phyloP scores from a whole-genome alignment of 345 rosid genomes.

The Citrus reticulata region DNA sequence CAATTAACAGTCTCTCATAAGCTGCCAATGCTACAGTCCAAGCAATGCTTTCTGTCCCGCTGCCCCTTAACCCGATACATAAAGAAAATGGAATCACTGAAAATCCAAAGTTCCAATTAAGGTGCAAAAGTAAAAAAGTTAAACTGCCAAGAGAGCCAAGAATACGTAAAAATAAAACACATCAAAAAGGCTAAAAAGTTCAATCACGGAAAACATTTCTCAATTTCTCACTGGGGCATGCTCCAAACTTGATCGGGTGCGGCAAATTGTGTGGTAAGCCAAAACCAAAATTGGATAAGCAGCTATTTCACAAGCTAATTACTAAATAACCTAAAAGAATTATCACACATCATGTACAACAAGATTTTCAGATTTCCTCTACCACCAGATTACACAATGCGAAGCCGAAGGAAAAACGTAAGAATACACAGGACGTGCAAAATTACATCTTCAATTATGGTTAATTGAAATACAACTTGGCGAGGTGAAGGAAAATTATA shows the following conservation, averaged over 20 bases:
- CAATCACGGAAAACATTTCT: background rate
- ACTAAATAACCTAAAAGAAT: conserved; percentile 41
- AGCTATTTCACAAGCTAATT: conserved; percentile 35
- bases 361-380: conserved; percentile 35
- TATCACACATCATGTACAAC: conserved; percentile 59
- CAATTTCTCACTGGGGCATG: background rate
- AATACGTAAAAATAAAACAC: background rate
- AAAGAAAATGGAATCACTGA: background rate
- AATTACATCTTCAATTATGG: conserved; percentile 34
- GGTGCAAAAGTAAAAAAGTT: background rate
- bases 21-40: no score
- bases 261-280: conserved; percentile 7
- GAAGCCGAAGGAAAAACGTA: conserved; percentile 21
- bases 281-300: conserved; percentile 24
- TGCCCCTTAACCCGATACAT: no score
- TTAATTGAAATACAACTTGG: conserved; percentile 32
- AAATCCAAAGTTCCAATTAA: background rate
- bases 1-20: no score
- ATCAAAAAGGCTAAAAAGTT: background rate
- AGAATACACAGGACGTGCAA: conserved; percentile 22
- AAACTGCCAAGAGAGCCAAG: no score
- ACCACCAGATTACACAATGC: conserved; percentile 23
- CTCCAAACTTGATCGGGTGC: conserved; percentile 12
- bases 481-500: conserved; percentile 15
- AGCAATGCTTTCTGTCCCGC: no score